These are phyloP conservation scores for Collybia sp. DNA, from an alignment of 768 basidiomycete genomes.

Conservation along the genomic window DNA sequence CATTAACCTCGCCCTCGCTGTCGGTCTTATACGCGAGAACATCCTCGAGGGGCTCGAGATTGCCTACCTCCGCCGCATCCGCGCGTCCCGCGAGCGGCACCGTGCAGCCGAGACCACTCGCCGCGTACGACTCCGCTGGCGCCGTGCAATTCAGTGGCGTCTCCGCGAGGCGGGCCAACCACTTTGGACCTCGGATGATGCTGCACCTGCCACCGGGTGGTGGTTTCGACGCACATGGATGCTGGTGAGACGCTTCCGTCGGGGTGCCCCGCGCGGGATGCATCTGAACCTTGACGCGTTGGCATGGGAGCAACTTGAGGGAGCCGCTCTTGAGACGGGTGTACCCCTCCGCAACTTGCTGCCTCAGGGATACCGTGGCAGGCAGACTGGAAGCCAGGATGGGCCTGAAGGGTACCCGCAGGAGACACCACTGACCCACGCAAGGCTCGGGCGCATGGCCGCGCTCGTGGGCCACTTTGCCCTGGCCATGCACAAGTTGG, in stretches of 20 bases:
- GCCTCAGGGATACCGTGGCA: slow-evolving; percentile 21
- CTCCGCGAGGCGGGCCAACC: slow-evolving; percentile 45
- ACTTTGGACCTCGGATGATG: slow-evolving; percentile 46
- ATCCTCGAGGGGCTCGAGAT: slow-evolving; percentile 70
- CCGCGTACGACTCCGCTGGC: slow-evolving; percentile 51
- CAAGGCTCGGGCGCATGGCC: slow-evolving; percentile 55
- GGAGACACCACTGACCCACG: slow-evolving; percentile 41
- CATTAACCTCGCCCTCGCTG: slow-evolving; percentile 57
- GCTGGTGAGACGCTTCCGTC: background rate
- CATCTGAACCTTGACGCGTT: slow-evolving; percentile 63
- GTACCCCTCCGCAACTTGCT: slow-evolving; percentile 50
- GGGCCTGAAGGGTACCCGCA: slow-evolving; percentile 2
- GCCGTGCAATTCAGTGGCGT: slow-evolving; percentile 57
- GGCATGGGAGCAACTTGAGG: slow-evolving; percentile 47
- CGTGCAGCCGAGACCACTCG: slow-evolving; percentile 35
- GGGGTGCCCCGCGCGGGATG: slow-evolving; percentile 34
- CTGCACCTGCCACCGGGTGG: background rate
- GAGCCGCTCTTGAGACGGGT: slow-evolving; percentile 65
- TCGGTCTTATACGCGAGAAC: slow-evolving; percentile 63
- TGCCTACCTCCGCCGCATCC: slow-evolving; percentile 53
- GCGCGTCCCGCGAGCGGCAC: slow-evolving; percentile 39
- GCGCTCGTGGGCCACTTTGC: slow-evolving; percentile 49
- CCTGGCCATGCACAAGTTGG: slow-evolving; percentile 26
- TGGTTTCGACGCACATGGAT: slow-evolving; percentile 1
- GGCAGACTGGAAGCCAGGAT: slow-evolving; percentile 1